Base-by-base conservation (phyloP, 169 alveolate genomes). In the Plasmodium malariae region DNA sequence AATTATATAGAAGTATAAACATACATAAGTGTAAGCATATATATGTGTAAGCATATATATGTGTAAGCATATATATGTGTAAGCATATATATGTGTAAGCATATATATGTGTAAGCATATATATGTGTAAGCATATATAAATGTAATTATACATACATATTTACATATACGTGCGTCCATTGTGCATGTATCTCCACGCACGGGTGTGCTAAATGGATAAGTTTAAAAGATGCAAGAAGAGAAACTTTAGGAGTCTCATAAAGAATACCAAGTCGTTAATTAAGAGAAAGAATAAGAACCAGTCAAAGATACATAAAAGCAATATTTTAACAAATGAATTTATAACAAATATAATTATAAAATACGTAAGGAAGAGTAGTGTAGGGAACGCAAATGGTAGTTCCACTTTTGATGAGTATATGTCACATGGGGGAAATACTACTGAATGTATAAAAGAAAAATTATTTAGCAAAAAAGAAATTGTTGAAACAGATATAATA, bases 191-290 rank as follows among this genome's bases (percentile, higher is more conserved):
- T n/a, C n/a, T n/a, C n/a, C n/a, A 48, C 11, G n/a, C 11, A 68
- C 62, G 30, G 60, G 1, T 48, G 14, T 21, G 26, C 3, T 26
- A 65, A 80, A 80, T 80, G 90, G 90, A 80, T 49, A 80, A 80
- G 49, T 80, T 80, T 24, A 80, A 80, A 67, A 80, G 32, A 65
- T 80, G 90, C 60, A 65, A 48, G 34, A 80, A 43, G 28, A 80
- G 37, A 67, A 63, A 30, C 34, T 30, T 80, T 24, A 49, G 90
- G 34, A n/a, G 68, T 24, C 17, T 67, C 72, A 65, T 30, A 17
- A 65, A 45, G 34, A 55, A 19, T 55, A 24, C 57, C 14, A 73
- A 73, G 87, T 17, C 21, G 17, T 34, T 63, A 49, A 45, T 65
- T 80, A 80, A 80, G 36, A 80, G 49, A 51, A 63, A 65, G 34